These are phyloP conservation scores for Aspergillus homomorphus DNA, from an alignment of 495 filamentous ascomycete genomes.

Conservation along the genomic window DNA sequence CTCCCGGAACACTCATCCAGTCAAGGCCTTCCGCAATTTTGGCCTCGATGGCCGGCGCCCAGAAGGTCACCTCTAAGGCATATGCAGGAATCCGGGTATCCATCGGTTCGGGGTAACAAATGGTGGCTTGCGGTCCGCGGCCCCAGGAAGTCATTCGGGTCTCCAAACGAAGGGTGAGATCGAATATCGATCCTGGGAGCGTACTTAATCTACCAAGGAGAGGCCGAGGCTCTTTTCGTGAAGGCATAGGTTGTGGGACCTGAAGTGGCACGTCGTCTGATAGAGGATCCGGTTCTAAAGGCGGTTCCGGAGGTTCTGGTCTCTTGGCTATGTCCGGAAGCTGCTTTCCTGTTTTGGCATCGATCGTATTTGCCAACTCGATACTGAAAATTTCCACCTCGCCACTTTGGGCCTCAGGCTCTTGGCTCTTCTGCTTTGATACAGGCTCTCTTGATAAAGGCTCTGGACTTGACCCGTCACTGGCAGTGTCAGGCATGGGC, in stretches of 20 bases:
- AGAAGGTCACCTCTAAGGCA: slow-evolving; percentile 74
- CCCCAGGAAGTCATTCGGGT: slow-evolving; percentile 72
- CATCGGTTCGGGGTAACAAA: slow-evolving; percentile 52
- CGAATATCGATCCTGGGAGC: slow-evolving; percentile 44
- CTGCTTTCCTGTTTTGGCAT: slow-evolving; percentile 40
- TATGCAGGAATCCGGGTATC: slow-evolving; percentile 75
- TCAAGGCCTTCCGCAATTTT: slow-evolving; percentile 52
- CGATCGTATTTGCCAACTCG: slow-evolving; percentile 41
- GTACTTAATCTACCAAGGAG: slow-evolving; percentile 45
- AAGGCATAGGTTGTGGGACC: slow-evolving; percentile 8
- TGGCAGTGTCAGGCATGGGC: slow-evolving; percentile 44
- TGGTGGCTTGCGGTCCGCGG: slow-evolving; percentile 57
- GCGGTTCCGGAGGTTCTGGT: slow-evolving; percentile 17
- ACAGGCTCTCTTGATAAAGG: not conserved
- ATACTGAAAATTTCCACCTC: slow-evolving; percentile 25
- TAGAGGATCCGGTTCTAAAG: slow-evolving; percentile 10
- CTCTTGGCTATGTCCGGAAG: slow-evolving; percentile 28
- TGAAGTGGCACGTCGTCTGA: slow-evolving; percentile 3
- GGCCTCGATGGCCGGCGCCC: slow-evolving; percentile 59
- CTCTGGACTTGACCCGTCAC: slow-evolving; percentile 37
- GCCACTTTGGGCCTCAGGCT: slow-evolving; percentile 4
- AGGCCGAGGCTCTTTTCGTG: slow-evolving; percentile 37
- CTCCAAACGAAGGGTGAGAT: slow-evolving; percentile 60
- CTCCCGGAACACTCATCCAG: slow-evolving; percentile 51
- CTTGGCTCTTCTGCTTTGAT: not conserved